Conservation (phyloP, 148 eudicot genomes). For the Camellia sinensis region DNA sequence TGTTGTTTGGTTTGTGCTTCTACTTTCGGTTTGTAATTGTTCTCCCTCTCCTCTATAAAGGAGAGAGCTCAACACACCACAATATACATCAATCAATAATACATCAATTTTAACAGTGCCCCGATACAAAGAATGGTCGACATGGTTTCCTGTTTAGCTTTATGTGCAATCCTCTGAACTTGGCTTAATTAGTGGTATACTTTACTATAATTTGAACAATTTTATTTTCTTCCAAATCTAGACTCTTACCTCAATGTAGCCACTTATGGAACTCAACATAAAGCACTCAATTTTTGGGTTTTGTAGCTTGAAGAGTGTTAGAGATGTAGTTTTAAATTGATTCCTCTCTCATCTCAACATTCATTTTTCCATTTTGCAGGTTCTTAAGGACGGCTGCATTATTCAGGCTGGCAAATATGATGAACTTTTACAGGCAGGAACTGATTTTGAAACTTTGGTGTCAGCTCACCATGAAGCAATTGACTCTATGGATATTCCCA, state of each 20-base stretch:
- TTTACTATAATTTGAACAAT: neutral
- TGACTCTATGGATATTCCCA: conserved; percentile 75
- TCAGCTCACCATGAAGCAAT: conserved; percentile 92
- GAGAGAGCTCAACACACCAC: too few relatives aligned
- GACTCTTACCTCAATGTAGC: neutral
- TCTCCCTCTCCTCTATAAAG: too few relatives aligned
- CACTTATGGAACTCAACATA: conserved; percentile 3
- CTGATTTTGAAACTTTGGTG: conserved; percentile 73
- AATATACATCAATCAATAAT: too few relatives aligned
- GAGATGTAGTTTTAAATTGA: neutral
- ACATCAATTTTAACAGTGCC: too few relatives aligned
- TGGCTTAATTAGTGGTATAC: neutral
- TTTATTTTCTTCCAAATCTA: neutral
- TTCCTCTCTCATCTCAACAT: neutral
- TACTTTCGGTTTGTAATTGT: too few relatives aligned
- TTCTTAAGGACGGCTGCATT: conserved; percentile 81
- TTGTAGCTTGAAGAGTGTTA: neutral
- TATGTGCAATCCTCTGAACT: neutral
- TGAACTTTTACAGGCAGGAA: conserved; percentile 83
- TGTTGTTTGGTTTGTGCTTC: too few relatives aligned
- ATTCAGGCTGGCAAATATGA: conserved; percentile 90
- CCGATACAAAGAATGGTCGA: neutral
- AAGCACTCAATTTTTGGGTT: neutral
- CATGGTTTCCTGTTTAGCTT: neutral
- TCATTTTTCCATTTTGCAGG: conserved; percentile 38